These are phyloP conservation scores for Leishmania amazonensis DNA, from an alignment of 208 protist species.

Conservation along the genomic window DNA sequence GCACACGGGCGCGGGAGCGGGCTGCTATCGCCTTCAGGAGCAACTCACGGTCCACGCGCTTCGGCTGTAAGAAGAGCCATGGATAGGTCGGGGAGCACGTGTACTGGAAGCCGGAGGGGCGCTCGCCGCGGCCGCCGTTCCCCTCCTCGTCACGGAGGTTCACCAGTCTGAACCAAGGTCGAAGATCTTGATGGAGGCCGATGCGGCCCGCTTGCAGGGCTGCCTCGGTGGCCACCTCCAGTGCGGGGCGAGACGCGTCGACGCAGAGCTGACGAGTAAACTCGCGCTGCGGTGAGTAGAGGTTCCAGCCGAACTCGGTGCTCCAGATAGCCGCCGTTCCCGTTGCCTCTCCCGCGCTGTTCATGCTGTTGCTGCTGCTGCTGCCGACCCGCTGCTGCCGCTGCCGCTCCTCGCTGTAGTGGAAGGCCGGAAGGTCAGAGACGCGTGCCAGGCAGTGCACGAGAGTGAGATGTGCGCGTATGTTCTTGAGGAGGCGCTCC, in stretches of 20 bases:
- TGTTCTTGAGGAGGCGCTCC: conserved; percentile 29
- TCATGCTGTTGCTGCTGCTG: background rate
- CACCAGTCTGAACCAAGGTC: conserved; percentile 62
- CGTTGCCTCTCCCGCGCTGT: background rate
- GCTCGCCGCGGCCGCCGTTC: conserved; percentile 2
- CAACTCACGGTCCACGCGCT: conserved; percentile 40
- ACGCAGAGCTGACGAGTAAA: conserved; percentile 59
- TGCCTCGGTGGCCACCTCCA: conserved; percentile 21
- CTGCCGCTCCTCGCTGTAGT: conserved; percentile 23
- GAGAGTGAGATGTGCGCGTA: conserved; percentile 29
- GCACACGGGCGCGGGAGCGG: conserved; percentile 84
- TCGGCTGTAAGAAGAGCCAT: conserved; percentile 57
- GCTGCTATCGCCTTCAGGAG: conserved; percentile 57
- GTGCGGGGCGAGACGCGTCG: conserved; percentile 22
- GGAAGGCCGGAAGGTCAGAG: conserved; percentile 57
- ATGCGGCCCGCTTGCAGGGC: conserved; percentile 27
- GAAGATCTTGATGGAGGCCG: conserved; percentile 49
- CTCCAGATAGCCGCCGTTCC: conserved; percentile 17
- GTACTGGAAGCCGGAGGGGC: conserved; percentile 28
- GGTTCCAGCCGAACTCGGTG: conserved; percentile 82
- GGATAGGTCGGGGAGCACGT: conserved; percentile 79
- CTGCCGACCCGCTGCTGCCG: conserved; percentile 7
- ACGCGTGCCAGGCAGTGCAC: conserved; percentile 26
- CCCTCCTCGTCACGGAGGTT: conserved; percentile 31
- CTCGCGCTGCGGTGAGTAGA: conserved; percentile 61